Base-by-base conservation (phyloP, 176 grass and related monocot species). In the Zea mays region DNA sequence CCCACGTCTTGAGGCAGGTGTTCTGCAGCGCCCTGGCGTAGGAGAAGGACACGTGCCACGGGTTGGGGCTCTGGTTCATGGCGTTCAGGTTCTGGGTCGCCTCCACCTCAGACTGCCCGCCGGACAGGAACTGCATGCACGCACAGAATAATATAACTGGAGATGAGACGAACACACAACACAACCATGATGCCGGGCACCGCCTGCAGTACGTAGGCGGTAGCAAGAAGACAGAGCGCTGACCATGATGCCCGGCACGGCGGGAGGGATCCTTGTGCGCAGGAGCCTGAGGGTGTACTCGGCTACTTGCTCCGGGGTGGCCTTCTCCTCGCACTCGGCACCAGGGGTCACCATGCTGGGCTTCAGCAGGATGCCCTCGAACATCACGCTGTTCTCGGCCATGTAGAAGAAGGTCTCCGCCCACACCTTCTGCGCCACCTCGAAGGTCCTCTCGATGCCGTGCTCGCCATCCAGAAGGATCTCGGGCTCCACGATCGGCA, bases 341-440 rank as follows among this genome's bases (percentile, higher is more conserved):
- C 96, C 96, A 6, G 96, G 96, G 66, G 96, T 98, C 0, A 98
- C 92, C 96, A 98, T 98, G 96, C 96, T 98, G 47, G 96, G 96
- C 81, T 98, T 98, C 39, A 98, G 62, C 59, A 98, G 90, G 83
- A 98, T 98, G 62, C 96, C 96, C 74, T 98, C 96, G 10, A 90
- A 95, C 74, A 85, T 57, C 41, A 95, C 96, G 15, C 89, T 98
- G 89, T 98, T 98, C 87, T 98, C 83, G 44, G 96, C 81, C 85
- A 98, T 36, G 78, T 95, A 92, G 87, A 48, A 98, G 85, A 98
- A 92, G 6, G 83, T 82, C 81, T 98, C 87, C 0, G 92, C 96
- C 96, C 96, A 98, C 47, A 98, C 96, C 35, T 98, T 92, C 71
- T 88, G 83, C 0, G 96, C 87, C 0, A 98, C 90, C 85, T 98